Evolutionary conservation across 23 red algal genomes (phyloP).

Genomic region (Rhodosorus marinus): DNA sequence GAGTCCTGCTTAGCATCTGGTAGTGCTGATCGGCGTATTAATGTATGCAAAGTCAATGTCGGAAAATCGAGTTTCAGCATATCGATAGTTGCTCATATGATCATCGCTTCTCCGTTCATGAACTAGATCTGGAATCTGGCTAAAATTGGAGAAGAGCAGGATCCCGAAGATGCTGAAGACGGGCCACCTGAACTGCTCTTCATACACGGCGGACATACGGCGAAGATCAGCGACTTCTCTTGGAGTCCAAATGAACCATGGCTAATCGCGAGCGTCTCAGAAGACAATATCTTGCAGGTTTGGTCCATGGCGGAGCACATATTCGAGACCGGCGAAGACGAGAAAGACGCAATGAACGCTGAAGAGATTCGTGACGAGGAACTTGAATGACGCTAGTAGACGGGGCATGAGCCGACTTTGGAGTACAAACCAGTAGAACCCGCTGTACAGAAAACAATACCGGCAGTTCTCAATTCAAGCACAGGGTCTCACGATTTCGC

Average conservation of each 20-base stretch:
- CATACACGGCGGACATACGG: slow-evolving; percentile 94
- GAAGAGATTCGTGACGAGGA: no score
- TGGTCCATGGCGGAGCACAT: slow-evolving; percentile 93
- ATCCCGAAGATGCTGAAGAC: slow-evolving; percentile 93
- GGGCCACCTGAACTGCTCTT: slow-evolving; percentile 94
- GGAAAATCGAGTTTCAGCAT: not conserved
- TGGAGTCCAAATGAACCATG: slow-evolving; percentile 93
- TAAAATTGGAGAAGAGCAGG: slow-evolving; percentile 91
- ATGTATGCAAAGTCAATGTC: slow-evolving; percentile 1
- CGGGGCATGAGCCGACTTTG: no score
- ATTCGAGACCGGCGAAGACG: no score
- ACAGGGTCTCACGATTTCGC: no score
- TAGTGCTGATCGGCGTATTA: slow-evolving; percentile 58
- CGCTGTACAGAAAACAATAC: no score
- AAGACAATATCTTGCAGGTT: slow-evolving; percentile 94
- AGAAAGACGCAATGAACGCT: no score
- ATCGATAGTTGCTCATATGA: not conserved
- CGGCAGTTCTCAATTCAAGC: no score
- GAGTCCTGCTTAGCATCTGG: slow-evolving; percentile 83
- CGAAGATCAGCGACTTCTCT: slow-evolving; percentile 72
- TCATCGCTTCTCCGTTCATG: no score
- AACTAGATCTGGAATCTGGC: slow-evolving; percentile 87
- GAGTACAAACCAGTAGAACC: no score
- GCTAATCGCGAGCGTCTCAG: slow-evolving; percentile 75
- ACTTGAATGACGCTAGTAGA: no score